These are phyloP conservation scores for Pythium monospermum DNA, from an alignment of 352 stramenopile genomes.

Conservation along the genomic window DNA sequence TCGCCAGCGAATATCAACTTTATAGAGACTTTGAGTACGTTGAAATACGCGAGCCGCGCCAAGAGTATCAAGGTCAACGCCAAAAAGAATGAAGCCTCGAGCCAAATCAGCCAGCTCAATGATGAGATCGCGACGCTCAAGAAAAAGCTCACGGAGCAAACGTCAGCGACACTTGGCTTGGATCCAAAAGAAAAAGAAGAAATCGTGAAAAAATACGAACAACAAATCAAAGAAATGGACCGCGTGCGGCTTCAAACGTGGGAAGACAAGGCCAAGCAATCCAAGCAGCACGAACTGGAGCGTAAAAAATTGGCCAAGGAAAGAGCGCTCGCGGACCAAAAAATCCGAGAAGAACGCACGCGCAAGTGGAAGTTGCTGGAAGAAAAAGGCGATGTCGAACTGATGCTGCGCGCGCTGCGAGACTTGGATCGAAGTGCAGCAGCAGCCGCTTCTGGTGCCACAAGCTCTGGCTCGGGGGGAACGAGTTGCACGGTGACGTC, in stretches of 20 bases:
- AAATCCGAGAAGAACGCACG: conserved; percentile 73
- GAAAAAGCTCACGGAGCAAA: conserved; percentile 83
- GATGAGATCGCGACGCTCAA: conserved; percentile 87
- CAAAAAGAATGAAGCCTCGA: conserved; percentile 91
- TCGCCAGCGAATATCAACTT: conserved; percentile 94
- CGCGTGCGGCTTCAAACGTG: conserved; percentile 79
- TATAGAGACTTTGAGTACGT: conserved; percentile 93
- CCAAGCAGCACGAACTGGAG: conserved; percentile 84
- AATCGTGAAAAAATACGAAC: conserved; percentile 83
- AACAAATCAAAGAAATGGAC: conserved; percentile 90
- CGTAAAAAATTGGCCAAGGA: conserved; percentile 76
- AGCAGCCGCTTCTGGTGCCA: no score
- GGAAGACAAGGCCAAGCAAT: conserved; percentile 84
- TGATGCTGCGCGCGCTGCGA: conserved; percentile 68
- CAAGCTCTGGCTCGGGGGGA: no score
- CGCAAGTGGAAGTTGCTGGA: conserved; percentile 83
- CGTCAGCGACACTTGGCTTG: conserved; percentile 46
- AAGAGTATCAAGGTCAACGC: conserved; percentile 94
- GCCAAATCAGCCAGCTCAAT: conserved; percentile 87
- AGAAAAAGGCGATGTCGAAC: conserved; percentile 77
- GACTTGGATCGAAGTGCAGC: conserved; percentile 40
- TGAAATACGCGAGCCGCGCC: conserved; percentile 93
- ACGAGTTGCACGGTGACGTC: conserved; percentile 6
- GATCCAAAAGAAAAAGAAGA: conserved; percentile 85
- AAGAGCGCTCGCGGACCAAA: conserved; percentile 70